Percentiles rank a stretch among this genome's conserved stretches.
Evolutionary conservation across 2,329 filamentous ascomycete species (phyloP).

Genomic region (Calonectria hongkongensis): DNA sequence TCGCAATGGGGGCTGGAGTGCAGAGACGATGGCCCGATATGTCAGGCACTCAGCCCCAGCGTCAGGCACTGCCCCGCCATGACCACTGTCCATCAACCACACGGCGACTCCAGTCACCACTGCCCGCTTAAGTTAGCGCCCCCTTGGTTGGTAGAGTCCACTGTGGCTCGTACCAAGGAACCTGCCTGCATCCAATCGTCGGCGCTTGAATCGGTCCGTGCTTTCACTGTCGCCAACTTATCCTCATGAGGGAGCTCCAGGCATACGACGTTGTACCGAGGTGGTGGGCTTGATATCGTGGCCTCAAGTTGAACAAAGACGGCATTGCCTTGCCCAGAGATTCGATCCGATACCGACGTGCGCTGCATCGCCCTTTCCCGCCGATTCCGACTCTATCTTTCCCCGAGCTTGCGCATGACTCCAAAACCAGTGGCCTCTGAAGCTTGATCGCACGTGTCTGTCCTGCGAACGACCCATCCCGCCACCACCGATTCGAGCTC

Average conservation of each 20-base stretch:
- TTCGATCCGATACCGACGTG: constrained; percentile 27
- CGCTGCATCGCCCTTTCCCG: constrained; percentile 17
- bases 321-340: constrained; percentile 39
- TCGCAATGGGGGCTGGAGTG: constrained; percentile 52
- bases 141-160: constrained; percentile 33
- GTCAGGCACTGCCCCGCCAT: constrained; percentile 43
- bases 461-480: constrained; percentile 50
- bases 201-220: constrained; percentile 56
- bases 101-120: constrained; percentile 32
- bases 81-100: constrained; percentile 40
- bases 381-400: not conserved
- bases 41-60: constrained; percentile 57
- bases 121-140: constrained; percentile 36
- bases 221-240: constrained; percentile 46
- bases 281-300: constrained; percentile 51
- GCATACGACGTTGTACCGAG: constrained; percentile 30
- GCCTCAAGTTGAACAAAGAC: constrained; percentile 52
- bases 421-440: not conserved
- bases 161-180: constrained; percentile 36
- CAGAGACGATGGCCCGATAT: constrained; percentile 53
- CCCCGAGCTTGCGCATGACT: constrained; percentile 14
- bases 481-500: constrained; percentile 44
- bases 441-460: constrained; percentile 33
- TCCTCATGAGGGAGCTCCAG: constrained; percentile 48
- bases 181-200: constrained; percentile 48